A percentile compares a stretch with the other conserved stretches of the same genome.
phyloP scores from a whole-genome alignment of 2,329 filamentous ascomycete genomes.

The Curvularia hawaiiensis region DNA sequence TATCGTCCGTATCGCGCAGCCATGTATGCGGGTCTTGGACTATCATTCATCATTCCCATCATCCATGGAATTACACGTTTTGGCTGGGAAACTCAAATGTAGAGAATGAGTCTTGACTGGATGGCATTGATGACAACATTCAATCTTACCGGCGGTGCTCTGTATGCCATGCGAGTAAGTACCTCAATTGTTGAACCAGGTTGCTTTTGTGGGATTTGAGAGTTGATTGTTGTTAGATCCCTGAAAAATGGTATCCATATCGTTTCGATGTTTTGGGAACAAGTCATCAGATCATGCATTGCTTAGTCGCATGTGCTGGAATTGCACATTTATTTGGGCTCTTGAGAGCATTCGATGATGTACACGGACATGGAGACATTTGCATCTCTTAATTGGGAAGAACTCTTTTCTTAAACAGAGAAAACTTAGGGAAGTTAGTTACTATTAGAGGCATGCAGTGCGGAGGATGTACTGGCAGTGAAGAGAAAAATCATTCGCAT shows the following conservation, averaged over 20 bases:
- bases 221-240: slow-evolving; percentile 39
- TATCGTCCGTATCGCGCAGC: slow-evolving; percentile 4
- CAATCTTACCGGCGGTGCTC: slow-evolving; percentile 7
- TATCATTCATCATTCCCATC: background rate
- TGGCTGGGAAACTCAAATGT: slow-evolving; percentile 21
- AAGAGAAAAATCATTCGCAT: background rate
- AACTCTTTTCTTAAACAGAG: background rate
- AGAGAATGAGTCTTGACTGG: slow-evolving; percentile 26
- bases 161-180: slow-evolving; percentile 5
- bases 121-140: slow-evolving; percentile 23
- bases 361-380: slow-evolving; percentile 12
- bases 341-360: slow-evolving; percentile 47
- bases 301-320: slow-evolving; percentile 52
- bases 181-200: background rate
- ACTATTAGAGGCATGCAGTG: background rate
- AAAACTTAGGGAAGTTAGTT: background rate
- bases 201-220: slow-evolving; percentile 1
- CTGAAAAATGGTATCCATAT: slow-evolving; percentile 52
- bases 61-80: slow-evolving; percentile 13
- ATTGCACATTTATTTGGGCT: slow-evolving; percentile 45
- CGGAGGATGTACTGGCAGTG: background rate
- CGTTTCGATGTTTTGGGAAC: slow-evolving; percentile 55
- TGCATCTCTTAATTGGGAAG: background rate
- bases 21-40: slow-evolving; percentile 3
- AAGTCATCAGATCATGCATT: slow-evolving; percentile 58